A percentile compares a stretch with the other conserved stretches of the same genome.
phyloP scores from a whole-genome alignment of 306 rosid genomes.

The Luffa aegyptiaca region DNA sequence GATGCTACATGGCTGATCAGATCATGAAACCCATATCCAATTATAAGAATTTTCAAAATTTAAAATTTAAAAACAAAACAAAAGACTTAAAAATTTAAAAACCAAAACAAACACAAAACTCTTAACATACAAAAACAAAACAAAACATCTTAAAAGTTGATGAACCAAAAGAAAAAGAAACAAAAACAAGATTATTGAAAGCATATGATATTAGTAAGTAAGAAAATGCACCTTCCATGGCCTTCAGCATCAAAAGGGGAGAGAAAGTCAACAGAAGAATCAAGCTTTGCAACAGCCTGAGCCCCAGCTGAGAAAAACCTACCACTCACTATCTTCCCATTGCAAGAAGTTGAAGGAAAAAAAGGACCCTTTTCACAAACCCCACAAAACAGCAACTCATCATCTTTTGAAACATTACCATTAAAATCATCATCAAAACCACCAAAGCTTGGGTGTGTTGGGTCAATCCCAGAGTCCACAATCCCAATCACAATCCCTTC shows the following conservation, averaged over 20 bases:
- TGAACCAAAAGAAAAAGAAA: too few relatives aligned
- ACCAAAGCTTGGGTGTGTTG: conserved; percentile 67
- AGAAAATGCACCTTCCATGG: conserved; percentile 63
- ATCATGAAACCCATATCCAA: background rate
- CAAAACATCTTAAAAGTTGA: too few relatives aligned
- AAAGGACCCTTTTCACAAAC: conserved; percentile 52
- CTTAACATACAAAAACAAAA: too few relatives aligned
- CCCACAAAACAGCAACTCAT: conserved; percentile 18
- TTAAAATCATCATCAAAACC: conserved; percentile 18
- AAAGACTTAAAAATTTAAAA: too few relatives aligned
- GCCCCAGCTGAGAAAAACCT: conserved; percentile 79
- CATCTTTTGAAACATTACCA: background rate
- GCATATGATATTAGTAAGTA: too few relatives aligned
- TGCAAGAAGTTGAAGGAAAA: conserved; percentile 48
- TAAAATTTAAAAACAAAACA: too few relatives aligned
- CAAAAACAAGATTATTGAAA: too few relatives aligned
- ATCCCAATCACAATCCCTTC: conserved; percentile 71
- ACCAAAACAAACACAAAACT: too few relatives aligned
- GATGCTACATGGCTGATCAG: conserved; percentile 75
- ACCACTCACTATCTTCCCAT: conserved; percentile 63
- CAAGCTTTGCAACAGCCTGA: conserved; percentile 38
- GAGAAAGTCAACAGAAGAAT: conserved; percentile 62
- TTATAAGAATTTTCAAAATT: too few relatives aligned
- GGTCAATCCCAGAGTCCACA: conserved; percentile 73
- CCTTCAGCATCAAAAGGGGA: conserved; percentile 83